Conservation (phyloP, 2,329 filamentous ascomycete species). For the Botrytis elliptica region DNA sequence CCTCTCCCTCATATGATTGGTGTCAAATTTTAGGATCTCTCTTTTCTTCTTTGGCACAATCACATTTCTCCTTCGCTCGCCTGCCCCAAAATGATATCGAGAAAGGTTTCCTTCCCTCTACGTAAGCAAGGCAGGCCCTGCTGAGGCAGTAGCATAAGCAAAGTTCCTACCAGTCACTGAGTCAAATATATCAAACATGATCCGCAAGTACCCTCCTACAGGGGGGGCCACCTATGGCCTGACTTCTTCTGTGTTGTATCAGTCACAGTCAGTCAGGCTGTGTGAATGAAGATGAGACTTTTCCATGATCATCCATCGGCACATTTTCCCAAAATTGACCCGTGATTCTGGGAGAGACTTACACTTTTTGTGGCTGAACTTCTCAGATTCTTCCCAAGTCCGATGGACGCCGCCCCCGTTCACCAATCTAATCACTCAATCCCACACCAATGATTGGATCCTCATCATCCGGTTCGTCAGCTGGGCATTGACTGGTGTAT, state of each 20-base stretch:
- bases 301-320: conserved; percentile 12
- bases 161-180: conserved; percentile 13
- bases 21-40: neutral
- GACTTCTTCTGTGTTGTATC: conserved; percentile 14
- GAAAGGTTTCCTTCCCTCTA: neutral
- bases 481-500: conserved; percentile 2
- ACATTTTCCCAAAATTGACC: conserved; percentile 5
- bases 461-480: conserved; percentile 10
- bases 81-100: conserved; percentile 8
- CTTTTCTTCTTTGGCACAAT: neutral
- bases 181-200: conserved; percentile 15
- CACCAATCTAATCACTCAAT: neutral
- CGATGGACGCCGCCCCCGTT: neutral
- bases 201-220: conserved; percentile 4
- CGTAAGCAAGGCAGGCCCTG: conserved; percentile 19
- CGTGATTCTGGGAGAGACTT: conserved; percentile 16
- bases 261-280: conserved; percentile 10
- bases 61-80: neutral
- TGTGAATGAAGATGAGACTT: conserved; percentile 8
- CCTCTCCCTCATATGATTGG: conserved; percentile 7
- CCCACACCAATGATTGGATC: conserved; percentile 1
- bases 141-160: conserved; percentile 16
- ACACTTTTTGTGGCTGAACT: conserved; percentile 19
- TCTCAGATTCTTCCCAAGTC: conserved; percentile 8
- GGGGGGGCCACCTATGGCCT: conserved; percentile 19